phyloP scores from a whole-genome alignment of 768 basidiomycete species.

The Nidularia sp. region DNA sequence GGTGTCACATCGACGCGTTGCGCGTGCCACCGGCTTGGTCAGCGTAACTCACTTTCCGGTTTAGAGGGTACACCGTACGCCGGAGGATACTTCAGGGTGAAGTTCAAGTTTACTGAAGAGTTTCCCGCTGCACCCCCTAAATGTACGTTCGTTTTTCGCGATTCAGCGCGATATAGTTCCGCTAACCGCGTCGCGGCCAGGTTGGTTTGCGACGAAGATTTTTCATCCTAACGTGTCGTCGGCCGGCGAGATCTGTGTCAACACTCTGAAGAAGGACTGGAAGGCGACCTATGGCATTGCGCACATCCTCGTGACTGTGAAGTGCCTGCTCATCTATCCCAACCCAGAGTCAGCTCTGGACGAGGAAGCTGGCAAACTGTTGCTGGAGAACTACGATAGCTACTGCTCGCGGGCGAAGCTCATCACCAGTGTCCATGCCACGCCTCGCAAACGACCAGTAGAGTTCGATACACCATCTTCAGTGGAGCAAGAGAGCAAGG shows the following conservation, averaged over 20 bases:
- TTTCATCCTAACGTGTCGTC: slow-evolving; percentile 96
- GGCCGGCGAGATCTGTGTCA: slow-evolving; percentile 91
- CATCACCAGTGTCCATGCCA: slow-evolving; percentile 90
- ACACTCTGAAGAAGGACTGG: slow-evolving; percentile 98
- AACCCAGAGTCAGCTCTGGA: slow-evolving; percentile 96
- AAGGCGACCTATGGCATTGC: slow-evolving; percentile 85
- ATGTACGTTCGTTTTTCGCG: slow-evolving; percentile 48
- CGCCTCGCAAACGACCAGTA: slow-evolving; percentile 65
- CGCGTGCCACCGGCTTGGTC: too few relatives aligned
- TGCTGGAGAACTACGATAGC: slow-evolving; percentile 85
- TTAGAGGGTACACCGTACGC: slow-evolving; percentile 64
- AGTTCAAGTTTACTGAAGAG: slow-evolving; percentile 89
- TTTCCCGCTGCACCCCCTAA: slow-evolving; percentile 94
- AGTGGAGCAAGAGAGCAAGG: slow-evolving; percentile 12
- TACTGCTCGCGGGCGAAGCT: slow-evolving; percentile 85
- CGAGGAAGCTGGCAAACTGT: slow-evolving; percentile 91
- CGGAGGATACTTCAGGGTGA: slow-evolving; percentile 65
- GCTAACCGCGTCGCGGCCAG: slow-evolving; percentile 34
- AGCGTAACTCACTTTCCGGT: too few relatives aligned
- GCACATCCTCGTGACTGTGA: slow-evolving; percentile 89
- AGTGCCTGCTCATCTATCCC: slow-evolving; percentile 93
- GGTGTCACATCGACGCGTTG: too few relatives aligned
- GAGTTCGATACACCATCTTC: slow-evolving; percentile 59
- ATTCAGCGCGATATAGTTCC: neutral
- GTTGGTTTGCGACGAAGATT: slow-evolving; percentile 90